Evolutionary conservation across 306 rosid genomes (phyloP), one percentile per base, ranked within the genome.

Genomic region (Medicago lupulina): DNA sequence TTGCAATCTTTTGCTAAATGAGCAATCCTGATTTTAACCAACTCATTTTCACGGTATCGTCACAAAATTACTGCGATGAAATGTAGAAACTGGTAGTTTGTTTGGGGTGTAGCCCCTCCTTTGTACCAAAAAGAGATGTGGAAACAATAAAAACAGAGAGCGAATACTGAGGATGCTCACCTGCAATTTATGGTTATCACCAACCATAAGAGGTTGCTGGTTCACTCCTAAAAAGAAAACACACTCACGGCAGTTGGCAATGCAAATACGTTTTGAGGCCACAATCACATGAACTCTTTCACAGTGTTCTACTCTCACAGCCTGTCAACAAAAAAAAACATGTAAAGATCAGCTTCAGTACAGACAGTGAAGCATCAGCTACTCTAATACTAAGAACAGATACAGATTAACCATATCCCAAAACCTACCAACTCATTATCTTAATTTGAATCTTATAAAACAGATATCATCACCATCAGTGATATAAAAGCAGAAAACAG

Each of bases 241-340:
- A 81, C 97, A 93, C 85, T 93, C 98, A 13, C 99, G 97, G 70
- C 99, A 96, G 82, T 90, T 96, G 65, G 99, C 98, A 84, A 96
- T 92, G 81, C 97, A 90, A 81, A 96, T 87, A 73, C 86, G 89
- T 76, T 96, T 92, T 17, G 99, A 82, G 23, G 91, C 99, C 67
- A 92, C 92, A 71, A 96, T 88, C 82, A 96, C 90, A 85, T 96
- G 99, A 85, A 89, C 99, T 71, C 99, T 87, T 83, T 96, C 99
- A 82, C 99, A 96, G 79, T 96, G 99, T 65, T 96, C 99, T 50
- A 96, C 85, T 88, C 93, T 88, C 14, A 92, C 93, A 61, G 99
- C 97, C 99, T 96, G 91, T 75, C 66, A 87, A 79, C 5, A 69
- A 55, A 47, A 14, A 78, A 72, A 50, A 43, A 15, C n/a, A 67